phyloP scores from a whole-genome alignment of 164 flowering plant genomes.

The Nymphaea colorata region DNA sequence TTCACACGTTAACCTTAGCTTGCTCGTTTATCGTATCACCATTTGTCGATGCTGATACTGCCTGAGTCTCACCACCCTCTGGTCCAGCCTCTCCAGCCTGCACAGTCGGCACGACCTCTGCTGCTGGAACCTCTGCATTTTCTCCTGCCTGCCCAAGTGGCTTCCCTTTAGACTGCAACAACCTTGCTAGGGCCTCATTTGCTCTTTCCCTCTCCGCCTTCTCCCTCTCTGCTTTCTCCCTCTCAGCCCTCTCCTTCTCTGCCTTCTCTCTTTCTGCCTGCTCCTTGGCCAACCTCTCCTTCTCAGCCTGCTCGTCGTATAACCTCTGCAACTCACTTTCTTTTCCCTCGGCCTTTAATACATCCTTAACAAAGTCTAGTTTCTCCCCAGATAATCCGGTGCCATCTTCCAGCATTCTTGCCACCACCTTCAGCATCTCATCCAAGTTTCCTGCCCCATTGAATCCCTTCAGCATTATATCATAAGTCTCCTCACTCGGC shows the following conservation, averaged over 20 bases:
- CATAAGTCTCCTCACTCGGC: conserved; percentile 47
- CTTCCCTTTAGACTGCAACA: not conserved
- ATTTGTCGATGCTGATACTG: not conserved
- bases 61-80: conserved; percentile 8
- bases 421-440: conserved; percentile 55
- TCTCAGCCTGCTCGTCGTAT: conserved; percentile 64
- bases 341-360: conserved; percentile 55
- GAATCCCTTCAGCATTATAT: conserved; percentile 53
- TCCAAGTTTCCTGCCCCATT: conserved; percentile 51
- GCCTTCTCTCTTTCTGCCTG: conserved; percentile 43
- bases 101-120: conserved; percentile 4
- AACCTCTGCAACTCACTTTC: conserved; percentile 66
- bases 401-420: conserved; percentile 44
- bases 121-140: conserved; percentile 12
- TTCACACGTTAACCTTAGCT: conserved; percentile 1
- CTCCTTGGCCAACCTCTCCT: conserved; percentile 43
- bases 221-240: conserved; percentile 26
- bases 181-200: not conserved
- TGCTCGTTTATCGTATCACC: conserved; percentile 4
- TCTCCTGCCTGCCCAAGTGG: not conserved
- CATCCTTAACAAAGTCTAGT: conserved; percentile 55
- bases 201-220: not conserved
- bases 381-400: conserved; percentile 43
- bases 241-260: conserved; percentile 21
- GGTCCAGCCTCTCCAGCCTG: conserved; percentile 4